Base-by-base conservation (phyloP, 2,329 filamentous ascomycete genomes). In the Fonsecaea monophora region DNA sequence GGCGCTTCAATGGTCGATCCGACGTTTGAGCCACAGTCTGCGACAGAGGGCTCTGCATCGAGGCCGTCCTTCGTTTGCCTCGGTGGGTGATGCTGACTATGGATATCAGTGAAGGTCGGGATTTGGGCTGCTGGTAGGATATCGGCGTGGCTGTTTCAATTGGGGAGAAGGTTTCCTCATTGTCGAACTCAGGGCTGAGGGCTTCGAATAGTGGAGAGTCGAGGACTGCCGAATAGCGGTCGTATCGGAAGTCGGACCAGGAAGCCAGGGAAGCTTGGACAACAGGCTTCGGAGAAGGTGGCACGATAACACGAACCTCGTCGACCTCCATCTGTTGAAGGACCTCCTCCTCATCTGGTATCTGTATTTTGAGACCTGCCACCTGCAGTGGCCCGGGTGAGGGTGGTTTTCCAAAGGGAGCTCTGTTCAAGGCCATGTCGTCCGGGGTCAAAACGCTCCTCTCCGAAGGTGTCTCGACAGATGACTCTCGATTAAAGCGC, bases 121-220 rank as follows among this genome's bases (percentile, higher is more conserved):
- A 61, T 50, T 69, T 66, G 1, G 71, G 71, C 48, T 70, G 65
- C 18, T 64, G 68, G 38, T 68, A 71, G 9, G 70, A 68, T 13
- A 73, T 65, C 3, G 69, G 71, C 4, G 69, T 72, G 13, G 71
- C 71, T 7, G 68, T 68, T 60, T 73, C 71, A 35, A 72, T 65
- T 2, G 69, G 70, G 12, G 71, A 71, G 21, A 70, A 58, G 3
- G 64, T 64, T 18, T 69, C 68, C 13, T 70, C 68, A 10, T 38
- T 54, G 8, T 70, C 68, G 32, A 62, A 32, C 7, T 69, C 66
- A 25, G 69, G 65, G 18, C 60, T 67, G 10, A 62, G 30, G 15
- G 55, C 21, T 10, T 69, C 67, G 35, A 60, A 57, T 18, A 66
- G n/a, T 30, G 66, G 70, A 37, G 68, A 67, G 30, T 67, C 66